phyloP scores from a whole-genome alignment of 2,329 filamentous ascomycete genomes.

The Tolypocladium cylindrosporum region DNA sequence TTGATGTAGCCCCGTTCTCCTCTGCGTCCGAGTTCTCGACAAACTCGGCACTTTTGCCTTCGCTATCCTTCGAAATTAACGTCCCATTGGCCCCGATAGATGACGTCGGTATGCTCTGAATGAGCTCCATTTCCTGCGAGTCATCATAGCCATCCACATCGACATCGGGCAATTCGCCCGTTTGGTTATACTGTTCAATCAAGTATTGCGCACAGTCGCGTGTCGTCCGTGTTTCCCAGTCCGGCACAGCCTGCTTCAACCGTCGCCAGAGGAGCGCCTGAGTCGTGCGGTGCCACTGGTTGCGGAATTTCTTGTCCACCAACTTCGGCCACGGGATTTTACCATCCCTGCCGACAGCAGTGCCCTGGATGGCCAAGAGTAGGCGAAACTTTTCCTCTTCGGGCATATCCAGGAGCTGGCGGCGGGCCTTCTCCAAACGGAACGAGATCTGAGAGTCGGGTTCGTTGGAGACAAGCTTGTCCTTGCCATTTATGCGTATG shows the following conservation, averaged over 20 bases:
- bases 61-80: background rate
- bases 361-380: constrained; percentile 31
- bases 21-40: constrained; percentile 20
- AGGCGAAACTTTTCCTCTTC: constrained; percentile 34
- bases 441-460: constrained; percentile 28
- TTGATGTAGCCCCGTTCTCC: constrained; percentile 7
- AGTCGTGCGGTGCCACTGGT: constrained; percentile 25
- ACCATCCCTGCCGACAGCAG: constrained; percentile 27
- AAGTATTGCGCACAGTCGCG: constrained; percentile 25
- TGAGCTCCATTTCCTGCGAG: constrained; percentile 20
- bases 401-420: constrained; percentile 30
- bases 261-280: constrained; percentile 30
- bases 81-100: background rate
- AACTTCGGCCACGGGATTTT: constrained; percentile 41
- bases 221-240: constrained; percentile 18
- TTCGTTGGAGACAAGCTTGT: constrained; percentile 20
- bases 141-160: constrained; percentile 19
- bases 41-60: constrained; percentile 15
- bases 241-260: constrained; percentile 23
- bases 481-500: constrained; percentile 21
- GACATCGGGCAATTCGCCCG: constrained; percentile 22
- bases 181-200: constrained; percentile 22
- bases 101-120: constrained; percentile 11
- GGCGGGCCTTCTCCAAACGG: constrained; percentile 31
- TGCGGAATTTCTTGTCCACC: constrained; percentile 28